phyloP scores from a whole-genome alignment of 2,329 filamentous ascomycete genomes.

The Fusarium sp. region DNA sequence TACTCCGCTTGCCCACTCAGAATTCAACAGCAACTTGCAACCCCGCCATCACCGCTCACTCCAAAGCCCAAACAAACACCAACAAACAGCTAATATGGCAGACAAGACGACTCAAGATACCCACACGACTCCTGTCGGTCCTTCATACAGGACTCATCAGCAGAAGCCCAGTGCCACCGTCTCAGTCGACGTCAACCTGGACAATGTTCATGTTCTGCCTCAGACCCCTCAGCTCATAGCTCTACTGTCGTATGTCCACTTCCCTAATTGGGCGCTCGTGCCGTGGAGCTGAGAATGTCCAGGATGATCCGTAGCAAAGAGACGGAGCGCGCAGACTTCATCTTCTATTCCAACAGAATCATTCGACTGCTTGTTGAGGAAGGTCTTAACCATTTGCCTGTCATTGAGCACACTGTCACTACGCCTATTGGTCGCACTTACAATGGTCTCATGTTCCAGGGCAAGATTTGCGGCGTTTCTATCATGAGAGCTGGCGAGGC shows the following conservation, averaged over 20 bases:
- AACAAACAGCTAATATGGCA: constrained; percentile 46
- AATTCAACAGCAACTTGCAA: constrained; percentile 20
- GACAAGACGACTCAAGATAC: constrained; percentile 43
- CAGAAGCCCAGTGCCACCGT: constrained; percentile 91
- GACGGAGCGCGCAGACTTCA: constrained; percentile 94
- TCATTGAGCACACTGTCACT: constrained; percentile 87
- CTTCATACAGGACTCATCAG: constrained; percentile 79
- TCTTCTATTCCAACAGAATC: constrained; percentile 99
- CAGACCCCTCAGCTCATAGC: constrained; percentile 98
- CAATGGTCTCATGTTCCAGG: constrained; percentile 92
- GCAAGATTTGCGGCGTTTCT: constrained; percentile 97
- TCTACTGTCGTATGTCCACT: constrained; percentile 85
- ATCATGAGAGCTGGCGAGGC: constrained; percentile 99
- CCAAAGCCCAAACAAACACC: constrained; percentile 21
- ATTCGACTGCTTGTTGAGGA: constrained; percentile 97
- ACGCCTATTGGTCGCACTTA: constrained; percentile 92
- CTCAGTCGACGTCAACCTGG: constrained; percentile 82
- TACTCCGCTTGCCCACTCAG: constrained; percentile 19
- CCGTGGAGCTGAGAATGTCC: constrained; percentile 43
- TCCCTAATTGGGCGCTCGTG: constrained; percentile 28
- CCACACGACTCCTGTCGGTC: constrained; percentile 77
- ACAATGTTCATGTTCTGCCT: constrained; percentile 89
- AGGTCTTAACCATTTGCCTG: constrained; percentile 94
- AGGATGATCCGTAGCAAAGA: constrained; percentile 96
- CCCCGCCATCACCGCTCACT: constrained; percentile 26